Evolutionary conservation across 2,329 filamentous ascomycete species (phyloP).

Genomic region (Microascus cirrosus): DNA sequence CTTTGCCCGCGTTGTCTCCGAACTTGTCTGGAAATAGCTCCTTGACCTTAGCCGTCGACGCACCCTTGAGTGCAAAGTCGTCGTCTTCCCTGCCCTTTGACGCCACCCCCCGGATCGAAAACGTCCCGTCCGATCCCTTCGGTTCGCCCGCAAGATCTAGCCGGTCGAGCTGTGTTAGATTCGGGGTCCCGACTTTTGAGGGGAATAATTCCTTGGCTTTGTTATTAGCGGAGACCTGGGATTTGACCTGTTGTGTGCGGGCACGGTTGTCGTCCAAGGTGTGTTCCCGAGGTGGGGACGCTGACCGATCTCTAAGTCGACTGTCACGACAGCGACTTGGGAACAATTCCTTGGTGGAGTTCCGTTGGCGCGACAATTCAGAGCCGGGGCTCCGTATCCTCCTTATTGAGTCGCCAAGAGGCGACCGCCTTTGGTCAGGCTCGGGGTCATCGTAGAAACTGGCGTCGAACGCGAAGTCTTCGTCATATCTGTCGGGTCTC

Average conservation of each 20-base stretch:
- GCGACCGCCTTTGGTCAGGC: slow-evolving; percentile 12
- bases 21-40: slow-evolving; percentile 62
- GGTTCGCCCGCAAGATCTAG: slow-evolving; percentile 26
- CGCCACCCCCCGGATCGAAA: slow-evolving; percentile 43
- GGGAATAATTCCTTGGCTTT: slow-evolving; percentile 8
- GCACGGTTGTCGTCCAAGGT: slow-evolving; percentile 17
- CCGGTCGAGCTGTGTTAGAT: slow-evolving; percentile 22
- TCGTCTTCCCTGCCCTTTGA: slow-evolving; percentile 30
- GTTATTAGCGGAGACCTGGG: slow-evolving; percentile 13
- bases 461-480: slow-evolving; percentile 51
- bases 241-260: slow-evolving; percentile 20
- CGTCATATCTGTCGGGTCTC: slow-evolving; percentile 23
- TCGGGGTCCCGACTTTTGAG: not conserved
- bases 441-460: slow-evolving; percentile 72
- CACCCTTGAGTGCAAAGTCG: slow-evolving; percentile 58
- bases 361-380: not conserved
- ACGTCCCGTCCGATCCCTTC: slow-evolving; percentile 22
- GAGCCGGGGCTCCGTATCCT: not conserved
- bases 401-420: slow-evolving; percentile 7
- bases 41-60: slow-evolving; percentile 37
- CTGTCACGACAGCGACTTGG: slow-evolving; percentile 23
- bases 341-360: slow-evolving; percentile 51
- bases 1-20: slow-evolving; percentile 52
- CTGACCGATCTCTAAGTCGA: slow-evolving; percentile 33
- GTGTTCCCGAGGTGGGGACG: slow-evolving; percentile 33